Percentiles rank a stretch among this genome's conserved stretches.
Conservation (phyloP, 805 yeast genomes). For the Ogataea henricii region DNA sequence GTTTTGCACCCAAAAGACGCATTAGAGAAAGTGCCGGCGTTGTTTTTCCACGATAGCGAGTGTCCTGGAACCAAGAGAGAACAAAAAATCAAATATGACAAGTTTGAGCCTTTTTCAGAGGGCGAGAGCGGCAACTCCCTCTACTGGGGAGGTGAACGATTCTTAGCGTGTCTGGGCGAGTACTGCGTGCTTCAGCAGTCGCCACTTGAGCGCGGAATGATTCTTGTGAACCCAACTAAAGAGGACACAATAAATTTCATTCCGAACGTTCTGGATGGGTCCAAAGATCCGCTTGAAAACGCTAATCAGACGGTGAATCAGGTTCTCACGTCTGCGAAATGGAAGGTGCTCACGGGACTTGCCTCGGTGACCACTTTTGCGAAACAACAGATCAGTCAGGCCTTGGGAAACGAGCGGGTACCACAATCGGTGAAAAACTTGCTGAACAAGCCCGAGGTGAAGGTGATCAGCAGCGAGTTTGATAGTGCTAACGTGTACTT, state of each 20-base stretch:
- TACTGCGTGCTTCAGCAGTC: conserved; percentile 68
- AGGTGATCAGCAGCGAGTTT: conserved; percentile 80
- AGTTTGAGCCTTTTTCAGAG: conserved; percentile 71
- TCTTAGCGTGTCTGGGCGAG: conserved; percentile 54
- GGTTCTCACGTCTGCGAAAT: conserved; percentile 68
- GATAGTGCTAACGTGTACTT: conserved; percentile 89
- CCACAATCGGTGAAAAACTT: conserved; percentile 62
- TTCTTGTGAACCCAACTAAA: conserved; percentile 75
- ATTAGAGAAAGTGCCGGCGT: conserved; percentile 66
- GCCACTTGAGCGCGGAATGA: conserved; percentile 68
- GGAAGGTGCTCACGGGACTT: conserved; percentile 83
- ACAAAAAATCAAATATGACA: conserved; percentile 57
- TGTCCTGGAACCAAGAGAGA: conserved; percentile 70
- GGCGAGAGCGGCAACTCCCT: conserved; percentile 48
- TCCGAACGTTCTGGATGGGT: conserved; percentile 40
- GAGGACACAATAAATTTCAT: conserved; percentile 63
- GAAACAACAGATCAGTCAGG: conserved; percentile 61
- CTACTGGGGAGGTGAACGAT: conserved; percentile 92
- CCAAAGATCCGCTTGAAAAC: conserved; percentile 39
- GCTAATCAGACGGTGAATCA: conserved; percentile 42
- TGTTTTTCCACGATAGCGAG: conserved; percentile 92
- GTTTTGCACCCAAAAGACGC: conserved; percentile 67
- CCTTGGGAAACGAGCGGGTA: conserved; percentile 43
- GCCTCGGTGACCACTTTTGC: conserved; percentile 76
- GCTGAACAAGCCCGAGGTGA: conserved; percentile 77